Conservation (phyloP, 805 yeast genomes). For the Isabelozyma pseudorhagii region DNA sequence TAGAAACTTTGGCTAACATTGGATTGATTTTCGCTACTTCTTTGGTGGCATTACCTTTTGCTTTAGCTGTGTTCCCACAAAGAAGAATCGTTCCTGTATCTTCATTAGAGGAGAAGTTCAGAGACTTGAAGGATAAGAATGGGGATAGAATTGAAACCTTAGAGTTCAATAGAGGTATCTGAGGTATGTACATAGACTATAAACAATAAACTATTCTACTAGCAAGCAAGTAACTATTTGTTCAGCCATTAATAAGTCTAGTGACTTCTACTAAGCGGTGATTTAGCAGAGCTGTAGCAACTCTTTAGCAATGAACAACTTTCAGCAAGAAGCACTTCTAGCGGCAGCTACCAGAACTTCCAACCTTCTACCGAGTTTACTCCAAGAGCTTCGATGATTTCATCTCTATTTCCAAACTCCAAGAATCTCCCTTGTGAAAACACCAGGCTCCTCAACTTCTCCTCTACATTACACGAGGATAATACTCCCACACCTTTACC, state of each 20-base stretch:
- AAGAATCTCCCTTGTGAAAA: slow-evolving; percentile 35
- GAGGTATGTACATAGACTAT: slow-evolving; percentile 13
- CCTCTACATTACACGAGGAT: slow-evolving; percentile 7
- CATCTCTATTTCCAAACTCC: slow-evolving; percentile 37
- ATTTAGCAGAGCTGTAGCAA: background rate
- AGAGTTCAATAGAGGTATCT: slow-evolving; percentile 93
- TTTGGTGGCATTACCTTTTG: slow-evolving; percentile 87
- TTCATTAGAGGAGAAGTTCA: slow-evolving; percentile 64
- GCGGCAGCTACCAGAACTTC: slow-evolving; percentile 56
- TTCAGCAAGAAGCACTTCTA: background rate
- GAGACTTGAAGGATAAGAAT: slow-evolving; percentile 53
- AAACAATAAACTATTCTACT: background rate
- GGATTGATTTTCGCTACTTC: slow-evolving; percentile 86
- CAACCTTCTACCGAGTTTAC: slow-evolving; percentile 42
- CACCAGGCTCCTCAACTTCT: slow-evolving; percentile 7
- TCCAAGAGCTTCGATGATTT: slow-evolving; percentile 48
- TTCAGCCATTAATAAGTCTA: too few relatives aligned
- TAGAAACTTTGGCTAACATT: slow-evolving; percentile 71
- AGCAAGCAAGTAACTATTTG: too few relatives aligned
- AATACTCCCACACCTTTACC: slow-evolving; percentile 82
- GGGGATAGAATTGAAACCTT: slow-evolving; percentile 61
- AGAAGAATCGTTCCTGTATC: slow-evolving; percentile 59
- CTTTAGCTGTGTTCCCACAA: slow-evolving; percentile 94
- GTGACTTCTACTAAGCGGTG: too few relatives aligned
- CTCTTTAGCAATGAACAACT: background rate